Evolutionary conservation across 805 yeast species (phyloP), one percentile per base, ranked within the genome.

Genomic region (Blastobotrys mokoenaii): DNA sequence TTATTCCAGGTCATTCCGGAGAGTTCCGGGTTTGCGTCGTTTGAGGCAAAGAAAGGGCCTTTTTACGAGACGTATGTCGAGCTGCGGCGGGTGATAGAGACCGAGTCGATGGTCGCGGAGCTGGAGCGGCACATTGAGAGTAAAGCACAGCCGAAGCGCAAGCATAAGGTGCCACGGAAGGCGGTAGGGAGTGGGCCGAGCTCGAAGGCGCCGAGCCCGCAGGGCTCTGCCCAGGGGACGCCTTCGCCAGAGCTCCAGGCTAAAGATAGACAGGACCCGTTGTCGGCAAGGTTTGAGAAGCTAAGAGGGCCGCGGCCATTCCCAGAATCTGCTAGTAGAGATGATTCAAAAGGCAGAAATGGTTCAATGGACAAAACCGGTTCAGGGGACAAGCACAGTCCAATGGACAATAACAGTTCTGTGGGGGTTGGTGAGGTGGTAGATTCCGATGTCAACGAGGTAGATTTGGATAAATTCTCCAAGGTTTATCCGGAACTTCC

Each of bases 1-100:
- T 44, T 57, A 38, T 48, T 48, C 27, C 45, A 49, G 30, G 35
- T 51, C 14, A 56, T 57, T 5, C 61, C 61, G 2, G 39, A 47
- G 12, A 58, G 54, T 39, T 35, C 40, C n/a, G 51, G 51, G 18
- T 56, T 25, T 43, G 52, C 17, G 32, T 31, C 34, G 17, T 49
- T 55, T 35, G 20, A 45, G 20, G 18, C 42, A 31, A 49, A 46
- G 22, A 45, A 46, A 46, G 45, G 43, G n/a, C 48, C 49, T 17
- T 53, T 54, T 22, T 51, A 46, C 42, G 44, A 50, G 35, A 48
- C 51, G n/a, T 54, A 48, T 36, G 38, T 38, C 37, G 46, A 45
- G 41, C 48, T 56, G 33, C 29, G 46, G 15, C 16, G 27, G 37
- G 35, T 54, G 2, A 43, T 50, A 9, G 33, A 38, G 39, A 30